A percentile compares a stretch with the other conserved stretches of the same genome.
Evolutionary conservation across 352 stramenopile species (phyloP).

Genomic region (Globisporangium cederbergense): DNA sequence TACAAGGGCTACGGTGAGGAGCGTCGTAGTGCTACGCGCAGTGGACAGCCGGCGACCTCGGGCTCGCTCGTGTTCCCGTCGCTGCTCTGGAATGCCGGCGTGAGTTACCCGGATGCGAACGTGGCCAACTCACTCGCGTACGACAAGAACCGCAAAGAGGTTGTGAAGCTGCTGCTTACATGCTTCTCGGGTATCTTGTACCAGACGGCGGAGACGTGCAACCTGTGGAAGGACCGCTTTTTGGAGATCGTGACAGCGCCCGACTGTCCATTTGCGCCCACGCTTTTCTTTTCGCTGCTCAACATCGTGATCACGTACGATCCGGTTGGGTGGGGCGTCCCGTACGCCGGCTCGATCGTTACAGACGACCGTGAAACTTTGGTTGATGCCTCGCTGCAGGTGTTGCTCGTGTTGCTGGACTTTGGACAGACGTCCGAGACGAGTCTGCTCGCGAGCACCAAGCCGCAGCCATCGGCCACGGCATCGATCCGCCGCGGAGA

Average conservation of each 20-base stretch:
- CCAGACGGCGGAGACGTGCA: conserved; percentile 90
- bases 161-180: conserved; percentile 92
- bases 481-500: conserved; percentile 25
- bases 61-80: conserved; percentile 64
- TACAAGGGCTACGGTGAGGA: conserved; percentile 83
- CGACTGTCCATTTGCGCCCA: conserved; percentile 92
- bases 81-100: conserved; percentile 75
- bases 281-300: conserved; percentile 95
- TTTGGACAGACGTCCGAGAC: conserved; percentile 76
- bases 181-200: conserved; percentile 96
- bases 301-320: conserved; percentile 96
- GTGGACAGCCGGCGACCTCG: conserved; percentile 29
- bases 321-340: conserved; percentile 86
- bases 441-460: conserved; percentile 39
- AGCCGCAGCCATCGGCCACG: conserved; percentile 38
- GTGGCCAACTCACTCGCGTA: conserved; percentile 65
- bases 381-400: conserved; percentile 91
- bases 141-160: conserved; percentile 95
- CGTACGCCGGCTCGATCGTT: conserved; percentile 88
- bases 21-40: conserved; percentile 58
- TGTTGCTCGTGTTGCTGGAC: conserved; percentile 94
- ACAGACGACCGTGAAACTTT: conserved; percentile 87
- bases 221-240: conserved; percentile 89
- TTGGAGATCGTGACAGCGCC: conserved; percentile 85
- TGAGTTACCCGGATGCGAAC: conserved; percentile 77